Percentiles rank a stretch among this genome's conserved stretches.
phyloP scores from a whole-genome alignment of 768 basidiomycete genomes.

The Russula sp. region DNA sequence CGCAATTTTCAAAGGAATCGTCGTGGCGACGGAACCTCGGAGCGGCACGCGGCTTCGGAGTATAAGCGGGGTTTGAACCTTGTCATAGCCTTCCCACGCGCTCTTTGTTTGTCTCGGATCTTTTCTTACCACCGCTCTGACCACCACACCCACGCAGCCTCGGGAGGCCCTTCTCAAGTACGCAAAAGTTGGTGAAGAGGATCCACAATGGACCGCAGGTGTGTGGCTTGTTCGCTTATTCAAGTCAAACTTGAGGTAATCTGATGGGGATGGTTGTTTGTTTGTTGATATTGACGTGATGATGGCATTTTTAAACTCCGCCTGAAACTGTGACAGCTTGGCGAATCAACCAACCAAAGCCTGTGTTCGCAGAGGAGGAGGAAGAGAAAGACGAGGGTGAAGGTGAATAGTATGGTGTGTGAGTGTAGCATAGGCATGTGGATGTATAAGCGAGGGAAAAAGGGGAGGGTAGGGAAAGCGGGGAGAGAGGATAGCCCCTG shows the following conservation, averaged over 20 bases:
- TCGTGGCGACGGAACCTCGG: conserved; percentile 24
- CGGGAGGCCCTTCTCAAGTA: conserved; percentile 96
- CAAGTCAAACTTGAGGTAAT: conserved; percentile 1
- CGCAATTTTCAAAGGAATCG: conserved; percentile 20
- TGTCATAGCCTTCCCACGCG: conserved; percentile 25
- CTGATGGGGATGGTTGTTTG: conserved; percentile 35
- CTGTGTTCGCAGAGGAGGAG: conserved; percentile 70
- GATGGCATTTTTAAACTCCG: conserved; percentile 36
- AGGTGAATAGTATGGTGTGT: conserved; percentile 28
- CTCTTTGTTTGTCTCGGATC: conserved; percentile 15
- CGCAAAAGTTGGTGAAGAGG: conserved; percentile 68
- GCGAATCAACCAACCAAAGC: conserved; percentile 80
- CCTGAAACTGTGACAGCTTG: conserved; percentile 63
- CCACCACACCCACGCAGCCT: conserved; percentile 54
- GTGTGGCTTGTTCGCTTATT: conserved; percentile 37
- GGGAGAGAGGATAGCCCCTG: conserved; percentile 59
- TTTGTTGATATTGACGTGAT: conserved; percentile 46
- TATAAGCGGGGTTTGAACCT: conserved; percentile 24
- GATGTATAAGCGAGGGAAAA: conserved; percentile 22
- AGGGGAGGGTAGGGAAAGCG: conserved; percentile 25
- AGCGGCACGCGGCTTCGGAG: conserved; percentile 9
- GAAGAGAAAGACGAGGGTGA: conserved; percentile 52
- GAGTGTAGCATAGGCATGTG: conserved; percentile 28
- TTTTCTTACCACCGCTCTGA: conserved; percentile 14
- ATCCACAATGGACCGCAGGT: conserved; percentile 87